These are phyloP conservation scores for Colletotrichum theobromicola DNA, from an alignment of 2,329 filamentous ascomycete genomes.

Conservation along the genomic window DNA sequence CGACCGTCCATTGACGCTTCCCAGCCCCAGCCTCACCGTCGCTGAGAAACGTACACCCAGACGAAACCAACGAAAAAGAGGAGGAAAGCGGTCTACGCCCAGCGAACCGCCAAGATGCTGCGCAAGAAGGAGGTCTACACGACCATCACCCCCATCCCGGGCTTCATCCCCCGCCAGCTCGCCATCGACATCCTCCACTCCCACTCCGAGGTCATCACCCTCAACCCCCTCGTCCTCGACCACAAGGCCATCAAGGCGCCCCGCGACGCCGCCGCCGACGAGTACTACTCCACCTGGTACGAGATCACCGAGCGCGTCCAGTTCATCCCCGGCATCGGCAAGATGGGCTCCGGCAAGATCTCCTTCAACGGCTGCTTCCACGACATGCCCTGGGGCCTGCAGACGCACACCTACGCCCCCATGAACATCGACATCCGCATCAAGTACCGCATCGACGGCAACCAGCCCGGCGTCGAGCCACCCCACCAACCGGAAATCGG, in stretches of 20 bases:
- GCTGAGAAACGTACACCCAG: background rate
- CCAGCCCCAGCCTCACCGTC: background rate
- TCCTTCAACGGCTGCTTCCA: constrained; percentile 76
- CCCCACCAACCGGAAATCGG: constrained; percentile 68
- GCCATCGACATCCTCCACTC: constrained; percentile 76
- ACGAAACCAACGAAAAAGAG: background rate
- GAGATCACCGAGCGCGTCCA: constrained; percentile 74
- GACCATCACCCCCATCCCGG: constrained; percentile 72
- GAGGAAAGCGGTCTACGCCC: background rate
- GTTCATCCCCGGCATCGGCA: constrained; percentile 69
- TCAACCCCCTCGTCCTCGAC: constrained; percentile 71
- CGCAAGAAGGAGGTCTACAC: constrained; percentile 71
- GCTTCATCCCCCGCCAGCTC: constrained; percentile 73
- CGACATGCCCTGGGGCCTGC: constrained; percentile 73
- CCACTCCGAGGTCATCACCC: constrained; percentile 72
- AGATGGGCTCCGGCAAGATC: constrained; percentile 68
- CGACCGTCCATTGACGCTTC: background rate
- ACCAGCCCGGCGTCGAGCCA: constrained; percentile 69
- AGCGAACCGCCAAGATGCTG: constrained; percentile 44
- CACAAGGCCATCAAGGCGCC: constrained; percentile 70
- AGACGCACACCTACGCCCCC: constrained; percentile 74
- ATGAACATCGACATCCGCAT: constrained; percentile 71
- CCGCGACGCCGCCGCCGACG: constrained; percentile 70
- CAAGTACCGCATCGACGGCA: constrained; percentile 71
- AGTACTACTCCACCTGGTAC: constrained; percentile 78